Evolutionary conservation across 768 basidiomycete genomes (phyloP).

Genomic region (Thelephora ganbajun): DNA sequence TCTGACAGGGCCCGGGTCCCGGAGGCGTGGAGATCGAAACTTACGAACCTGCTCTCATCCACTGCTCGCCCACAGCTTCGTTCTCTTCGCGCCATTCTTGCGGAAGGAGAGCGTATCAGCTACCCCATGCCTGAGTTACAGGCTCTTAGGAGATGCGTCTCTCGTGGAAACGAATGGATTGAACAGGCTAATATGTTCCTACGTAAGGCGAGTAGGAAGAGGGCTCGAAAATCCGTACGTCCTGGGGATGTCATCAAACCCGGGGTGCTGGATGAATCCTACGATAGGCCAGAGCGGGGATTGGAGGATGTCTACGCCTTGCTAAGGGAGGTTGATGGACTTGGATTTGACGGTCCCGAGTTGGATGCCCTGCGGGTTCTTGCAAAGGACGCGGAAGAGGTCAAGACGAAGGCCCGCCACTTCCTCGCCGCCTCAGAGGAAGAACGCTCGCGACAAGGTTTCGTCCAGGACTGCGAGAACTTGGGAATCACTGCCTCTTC

Average conservation of each 20-base stretch:
- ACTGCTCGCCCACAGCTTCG: slow-evolving; percentile 62
- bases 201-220: slow-evolving; percentile 69
- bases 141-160: slow-evolving; percentile 66
- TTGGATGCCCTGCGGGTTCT: slow-evolving; percentile 40
- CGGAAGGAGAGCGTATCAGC: slow-evolving; percentile 82
- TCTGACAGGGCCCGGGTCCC: slow-evolving; percentile 64
- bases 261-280: slow-evolving; percentile 30
- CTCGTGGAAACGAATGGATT: slow-evolving; percentile 77
- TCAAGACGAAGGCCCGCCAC: slow-evolving; percentile 36
- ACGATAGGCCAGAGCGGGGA: slow-evolving; percentile 57
- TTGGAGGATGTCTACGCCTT: slow-evolving; percentile 59
- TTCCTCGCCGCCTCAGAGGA: slow-evolving; percentile 32
- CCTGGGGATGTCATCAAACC: slow-evolving; percentile 14
- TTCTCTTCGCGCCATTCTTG: slow-evolving; percentile 64
- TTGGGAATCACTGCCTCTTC: slow-evolving; percentile 58
- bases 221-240: slow-evolving; percentile 40
- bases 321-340: slow-evolving; percentile 53
- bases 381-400: slow-evolving; percentile 50
- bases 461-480: slow-evolving; percentile 56
- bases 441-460: slow-evolving; percentile 37
- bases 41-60: slow-evolving; percentile 52
- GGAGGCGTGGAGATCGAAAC: slow-evolving; percentile 56
- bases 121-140: slow-evolving; percentile 58
- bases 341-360: slow-evolving; percentile 81
- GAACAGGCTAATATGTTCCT: slow-evolving; percentile 70